Base-by-base conservation (phyloP, 2,329 filamentous ascomycete genomes). In the Tolypocladium tundrense region DNA sequence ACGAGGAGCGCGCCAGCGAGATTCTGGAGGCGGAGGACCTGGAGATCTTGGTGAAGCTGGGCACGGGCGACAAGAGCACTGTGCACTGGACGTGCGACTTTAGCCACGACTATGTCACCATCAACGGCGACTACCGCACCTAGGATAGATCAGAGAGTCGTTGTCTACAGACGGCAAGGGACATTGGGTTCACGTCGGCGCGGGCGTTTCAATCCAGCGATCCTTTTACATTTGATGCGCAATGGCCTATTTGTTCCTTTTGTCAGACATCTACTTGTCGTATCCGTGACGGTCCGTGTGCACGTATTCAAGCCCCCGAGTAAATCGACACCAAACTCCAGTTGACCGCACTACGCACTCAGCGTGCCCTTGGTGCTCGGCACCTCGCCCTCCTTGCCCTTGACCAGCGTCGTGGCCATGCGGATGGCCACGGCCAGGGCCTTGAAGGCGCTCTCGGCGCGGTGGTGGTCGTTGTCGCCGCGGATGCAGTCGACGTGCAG, bases 401-500 rank as follows among this genome's bases (percentile, higher is more conserved):
- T 83, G 39, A 93, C 85, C 65, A 85, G 81, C 55, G 82, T 81
- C 54, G 87, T 93, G 11, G 94, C 94, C 72, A 83, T 82, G 66
- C 88, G 82, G 57, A 95, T 81, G 9, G 94, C 94, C 51, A 97
- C 85, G 0, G 94, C 94, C 64, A 97, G 75, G 53, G 94, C 94
- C 82, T 99, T 99, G 76, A 99, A 97, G 19, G 93, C 94, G 71
- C 89, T 94, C 83, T 97, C 94, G 11, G 94, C 92, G 59, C 92
- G 81, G 77, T 97, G 94, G 75, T 97, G 94, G 75, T 97, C 94
- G 74, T 97, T 99, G 61, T 88, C 84, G 56, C 94, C 94, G 62
- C 91, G 84, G 58, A 96, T 75, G 74, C 90, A 95, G 75, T 97
- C 91, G 59, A 99, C 90, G 77, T 99, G 94, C 69, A 97, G 77